A percentile compares a stretch with the other conserved stretches of the same genome.
Conservation (phyloP, 768 basidiomycete species). For the Xerocomus brunneocitrinus region DNA sequence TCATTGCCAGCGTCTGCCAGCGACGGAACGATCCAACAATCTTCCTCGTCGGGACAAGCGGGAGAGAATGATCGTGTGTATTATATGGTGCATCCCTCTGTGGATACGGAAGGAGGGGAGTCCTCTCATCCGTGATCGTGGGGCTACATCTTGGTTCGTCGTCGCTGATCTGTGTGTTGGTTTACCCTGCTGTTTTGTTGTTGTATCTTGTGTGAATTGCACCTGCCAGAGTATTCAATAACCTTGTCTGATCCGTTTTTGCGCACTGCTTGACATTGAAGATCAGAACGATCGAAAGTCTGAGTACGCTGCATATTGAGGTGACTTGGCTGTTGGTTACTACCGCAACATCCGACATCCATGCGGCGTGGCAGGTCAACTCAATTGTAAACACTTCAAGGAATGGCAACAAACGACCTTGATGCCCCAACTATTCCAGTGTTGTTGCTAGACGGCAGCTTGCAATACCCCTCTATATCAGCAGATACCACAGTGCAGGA, state of each 20-base stretch:
- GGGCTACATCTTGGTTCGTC: neutral
- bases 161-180: conserved; percentile 10
- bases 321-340: neutral
- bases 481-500: conserved; percentile 54
- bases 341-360: neutral
- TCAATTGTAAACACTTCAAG: neutral
- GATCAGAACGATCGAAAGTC: too few species aligned
- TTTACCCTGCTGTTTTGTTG: conserved; percentile 1
- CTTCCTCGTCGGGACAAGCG: conserved; percentile 47
- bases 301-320: neutral
- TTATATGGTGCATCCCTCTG: conserved; percentile 89
- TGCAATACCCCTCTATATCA: conserved; percentile 59
- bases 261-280: neutral
- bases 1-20: conserved; percentile 61
- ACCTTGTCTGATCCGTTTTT: neutral
- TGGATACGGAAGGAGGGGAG: conserved; percentile 59
- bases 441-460: conserved; percentile 50
- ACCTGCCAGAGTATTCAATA: neutral
- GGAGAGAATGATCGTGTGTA: conserved; percentile 65
- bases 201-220: conserved; percentile 9
- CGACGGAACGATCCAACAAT: conserved; percentile 46
- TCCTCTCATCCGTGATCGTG: conserved; percentile 31
- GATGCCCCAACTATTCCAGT: conserved; percentile 52
- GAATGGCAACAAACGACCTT: conserved; percentile 28
- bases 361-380: neutral